Percentiles rank a stretch among this genome's conserved stretches.
Evolutionary conservation across 768 basidiomycete species (phyloP).

Genomic region (Boletus sensibilis): DNA sequence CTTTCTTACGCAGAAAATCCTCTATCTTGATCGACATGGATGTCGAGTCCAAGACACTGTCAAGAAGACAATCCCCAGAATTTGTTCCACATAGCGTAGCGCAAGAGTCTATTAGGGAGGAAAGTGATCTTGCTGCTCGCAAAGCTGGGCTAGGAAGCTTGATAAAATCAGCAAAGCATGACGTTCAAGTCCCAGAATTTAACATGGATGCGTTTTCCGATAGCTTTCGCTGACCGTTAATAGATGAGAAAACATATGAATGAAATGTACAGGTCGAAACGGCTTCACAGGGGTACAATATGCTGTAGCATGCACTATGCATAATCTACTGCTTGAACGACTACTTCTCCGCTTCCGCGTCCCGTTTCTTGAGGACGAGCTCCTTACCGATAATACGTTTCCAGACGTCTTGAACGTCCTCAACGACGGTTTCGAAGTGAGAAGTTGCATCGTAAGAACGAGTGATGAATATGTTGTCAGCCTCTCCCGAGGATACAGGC

Average conservation of each 20-base stretch:
- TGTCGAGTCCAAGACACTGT: conserved; percentile 58
- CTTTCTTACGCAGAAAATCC: conserved; percentile 56
- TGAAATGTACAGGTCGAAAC: conserved; percentile 3
- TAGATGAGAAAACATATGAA: neutral
- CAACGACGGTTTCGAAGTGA: conserved; percentile 98
- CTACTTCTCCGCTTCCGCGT: conserved; percentile 60
- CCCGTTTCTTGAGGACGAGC: conserved; percentile 86
- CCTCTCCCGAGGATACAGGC: conserved; percentile 75
- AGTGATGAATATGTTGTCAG: conserved; percentile 95
- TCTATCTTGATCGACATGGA: conserved; percentile 93
- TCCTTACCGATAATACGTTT: conserved; percentile 76
- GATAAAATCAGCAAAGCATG: conserved; percentile 89
- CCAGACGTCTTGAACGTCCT: conserved; percentile 97
- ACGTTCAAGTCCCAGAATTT: conserved; percentile 83
- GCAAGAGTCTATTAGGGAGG: conserved; percentile 41
- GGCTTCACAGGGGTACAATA: conserved; percentile 13
- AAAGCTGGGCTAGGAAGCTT: conserved; percentile 78
- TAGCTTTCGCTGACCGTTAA: conserved; percentile 7
- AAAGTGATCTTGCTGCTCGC: conserved; percentile 59
- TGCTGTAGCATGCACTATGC: conserved; percentile 4
- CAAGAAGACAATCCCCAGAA: conserved; percentile 52
- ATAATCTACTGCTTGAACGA: conserved; percentile 7
- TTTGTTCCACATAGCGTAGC: conserved; percentile 19
- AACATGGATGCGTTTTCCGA: conserved; percentile 76
- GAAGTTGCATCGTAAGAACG: conserved; percentile 98